These are phyloP conservation scores for Breynia disticha DNA, from an alignment of 441 rosid genomes.

Conservation along the genomic window DNA sequence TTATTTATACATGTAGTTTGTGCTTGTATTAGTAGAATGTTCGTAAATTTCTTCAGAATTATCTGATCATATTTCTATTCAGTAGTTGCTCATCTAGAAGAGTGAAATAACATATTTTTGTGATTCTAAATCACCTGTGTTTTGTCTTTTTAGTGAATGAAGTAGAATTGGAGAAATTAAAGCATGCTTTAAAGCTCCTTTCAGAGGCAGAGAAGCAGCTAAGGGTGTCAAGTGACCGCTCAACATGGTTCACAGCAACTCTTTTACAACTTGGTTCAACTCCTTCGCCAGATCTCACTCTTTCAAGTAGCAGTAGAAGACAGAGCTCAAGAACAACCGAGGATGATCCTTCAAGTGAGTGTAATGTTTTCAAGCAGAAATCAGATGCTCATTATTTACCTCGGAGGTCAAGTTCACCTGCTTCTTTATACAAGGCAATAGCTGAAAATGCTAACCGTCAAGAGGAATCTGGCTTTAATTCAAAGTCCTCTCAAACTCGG, in stretches of 20 bases:
- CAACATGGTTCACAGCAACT: conserved; percentile 97
- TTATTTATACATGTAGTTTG: too few species aligned
- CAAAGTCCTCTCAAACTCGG: conserved; percentile 35
- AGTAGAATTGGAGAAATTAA: conserved; percentile 71
- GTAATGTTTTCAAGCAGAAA: conserved; percentile 40
- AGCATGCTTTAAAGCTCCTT: conserved; percentile 91
- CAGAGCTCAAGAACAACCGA: conserved; percentile 77
- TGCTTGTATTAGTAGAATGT: too few species aligned
- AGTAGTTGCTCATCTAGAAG: too few species aligned
- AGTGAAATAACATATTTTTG: too few species aligned
- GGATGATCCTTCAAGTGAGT: conserved; percentile 69
- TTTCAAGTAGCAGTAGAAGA: conserved; percentile 72
- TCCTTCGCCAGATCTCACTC: conserved; percentile 68
- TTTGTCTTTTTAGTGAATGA: conserved; percentile 55
- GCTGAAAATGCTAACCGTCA: conserved; percentile 35
- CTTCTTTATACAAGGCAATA: conserved; percentile 37
- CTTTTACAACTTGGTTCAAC: conserved; percentile 87
- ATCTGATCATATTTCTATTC: too few species aligned
- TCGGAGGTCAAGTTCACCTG: conserved; percentile 46
- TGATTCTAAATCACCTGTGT: conserved; percentile 6
- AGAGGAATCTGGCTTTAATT: conserved; percentile 27
- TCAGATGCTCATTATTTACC: conserved; percentile 40
- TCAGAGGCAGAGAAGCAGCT: conserved; percentile 95
- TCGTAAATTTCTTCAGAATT: too few species aligned
- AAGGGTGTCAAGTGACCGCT: conserved; percentile 79